phyloP scores from a whole-genome alignment of 768 basidiomycete species.

The Lepiota venenata region DNA sequence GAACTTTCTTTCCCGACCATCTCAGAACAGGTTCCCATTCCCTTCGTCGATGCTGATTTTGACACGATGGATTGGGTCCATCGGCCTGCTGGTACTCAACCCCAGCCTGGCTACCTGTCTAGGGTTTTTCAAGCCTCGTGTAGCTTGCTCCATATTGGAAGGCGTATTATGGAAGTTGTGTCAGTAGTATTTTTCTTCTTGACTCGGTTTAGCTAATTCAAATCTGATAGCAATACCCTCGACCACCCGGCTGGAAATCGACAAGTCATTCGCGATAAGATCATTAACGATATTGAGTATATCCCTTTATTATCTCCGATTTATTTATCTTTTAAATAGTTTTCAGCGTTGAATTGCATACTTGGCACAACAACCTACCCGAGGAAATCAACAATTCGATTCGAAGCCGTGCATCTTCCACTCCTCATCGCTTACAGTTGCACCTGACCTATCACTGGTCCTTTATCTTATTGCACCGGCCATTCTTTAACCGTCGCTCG shows the following conservation, averaged over 20 bases:
- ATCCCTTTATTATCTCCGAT: conserved; percentile 15
- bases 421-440: conserved; percentile 53
- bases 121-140: conserved; percentile 48
- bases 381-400: conserved; percentile 49
- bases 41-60: conserved; percentile 45
- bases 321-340: neutral
- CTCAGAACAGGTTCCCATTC: conserved; percentile 37
- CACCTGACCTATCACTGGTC: conserved; percentile 58
- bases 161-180: conserved; percentile 55
- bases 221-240: conserved; percentile 38
- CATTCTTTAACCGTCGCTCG: conserved; percentile 44
- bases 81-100: conserved; percentile 33
- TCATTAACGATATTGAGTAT: conserved; percentile 54
- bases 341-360: conserved; percentile 41
- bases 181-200: conserved; percentile 24
- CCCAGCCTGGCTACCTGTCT: conserved; percentile 39
- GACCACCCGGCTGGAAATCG: conserved; percentile 29
- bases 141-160: conserved; percentile 44
- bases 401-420: conserved; percentile 42
- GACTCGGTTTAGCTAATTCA: neutral
- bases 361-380: conserved; percentile 42
- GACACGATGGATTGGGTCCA: conserved; percentile 47
- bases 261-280: conserved; percentile 38
- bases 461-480: conserved; percentile 58
- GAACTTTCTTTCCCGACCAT: conserved; percentile 45